Conservation (phyloP, 2,329 filamentous ascomycete genomes). For the Phaeoacremonium minimum region DNA sequence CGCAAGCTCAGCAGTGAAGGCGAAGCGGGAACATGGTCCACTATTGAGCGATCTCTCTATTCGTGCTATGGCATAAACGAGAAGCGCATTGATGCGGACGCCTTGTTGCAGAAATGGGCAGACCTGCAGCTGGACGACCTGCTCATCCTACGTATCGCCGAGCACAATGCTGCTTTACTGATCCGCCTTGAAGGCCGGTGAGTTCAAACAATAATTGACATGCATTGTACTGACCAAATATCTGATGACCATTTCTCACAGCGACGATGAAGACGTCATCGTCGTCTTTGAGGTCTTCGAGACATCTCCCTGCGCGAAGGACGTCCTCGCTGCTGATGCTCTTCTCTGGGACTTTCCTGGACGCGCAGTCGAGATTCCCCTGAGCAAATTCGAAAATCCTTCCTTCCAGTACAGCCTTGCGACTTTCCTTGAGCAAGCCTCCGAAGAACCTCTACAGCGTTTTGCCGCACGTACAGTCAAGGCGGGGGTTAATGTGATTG, state of each 20-base stretch:
- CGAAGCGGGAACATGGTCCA: not conserved
- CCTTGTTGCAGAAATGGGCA: slow-evolving; percentile 1
- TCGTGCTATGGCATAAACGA: slow-evolving; percentile 3
- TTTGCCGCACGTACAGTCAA: slow-evolving; percentile 49
- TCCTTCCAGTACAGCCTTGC: slow-evolving; percentile 30
- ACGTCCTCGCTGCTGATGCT: slow-evolving; percentile 44
- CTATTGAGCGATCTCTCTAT: not conserved
- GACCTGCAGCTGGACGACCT: not conserved
- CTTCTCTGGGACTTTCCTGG: slow-evolving; percentile 56
- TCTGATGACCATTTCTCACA: not conserved
- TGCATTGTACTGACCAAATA: not conserved
- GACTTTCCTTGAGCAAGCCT: slow-evolving; percentile 51
- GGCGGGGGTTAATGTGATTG: slow-evolving; percentile 38
- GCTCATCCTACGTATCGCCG: slow-evolving; percentile 3
- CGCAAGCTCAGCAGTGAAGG: not conserved
- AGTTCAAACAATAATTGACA: not conserved
- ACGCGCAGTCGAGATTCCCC: slow-evolving; percentile 38
- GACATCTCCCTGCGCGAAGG: slow-evolving; percentile 44
- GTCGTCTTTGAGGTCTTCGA: slow-evolving; percentile 38
- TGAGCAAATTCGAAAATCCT: slow-evolving; percentile 13
- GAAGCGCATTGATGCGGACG: slow-evolving; percentile 2
- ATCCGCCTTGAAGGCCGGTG: not conserved
- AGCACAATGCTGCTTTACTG: slow-evolving; percentile 6
- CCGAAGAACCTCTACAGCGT: slow-evolving; percentile 42
- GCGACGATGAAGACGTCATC: not conserved